Evolutionary conservation across 139 green algal species (phyloP).

Genomic region (Chlamydomonas eustigma): DNA sequence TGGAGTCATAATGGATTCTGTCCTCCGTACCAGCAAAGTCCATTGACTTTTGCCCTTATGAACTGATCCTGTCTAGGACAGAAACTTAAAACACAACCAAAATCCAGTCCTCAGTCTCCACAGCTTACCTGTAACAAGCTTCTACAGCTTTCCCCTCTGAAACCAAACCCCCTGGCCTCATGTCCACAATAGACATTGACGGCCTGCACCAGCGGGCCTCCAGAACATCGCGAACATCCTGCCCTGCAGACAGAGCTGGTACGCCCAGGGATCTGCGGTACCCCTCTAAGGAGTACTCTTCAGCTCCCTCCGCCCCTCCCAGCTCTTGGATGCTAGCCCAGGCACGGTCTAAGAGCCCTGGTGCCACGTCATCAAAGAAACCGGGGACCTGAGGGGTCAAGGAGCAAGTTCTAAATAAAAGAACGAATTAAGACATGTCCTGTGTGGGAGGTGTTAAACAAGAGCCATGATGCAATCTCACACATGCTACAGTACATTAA

Average conservation of each 20-base stretch:
- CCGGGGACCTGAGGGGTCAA: slow-evolving; percentile 33
- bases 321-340: slow-evolving; percentile 28
- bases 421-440: background rate
- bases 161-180: slow-evolving; percentile 42
- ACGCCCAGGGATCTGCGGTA: slow-evolving; percentile 37
- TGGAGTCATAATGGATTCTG: too few species aligned
- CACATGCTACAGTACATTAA: too few species aligned
- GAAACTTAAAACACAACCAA: too few species aligned
- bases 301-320: background rate
- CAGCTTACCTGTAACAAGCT: slow-evolving; percentile 30
- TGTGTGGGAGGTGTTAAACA: background rate
- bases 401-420: background rate
- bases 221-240: slow-evolving; percentile 69
- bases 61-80: too few species aligned
- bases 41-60: too few species aligned
- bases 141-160: background rate
- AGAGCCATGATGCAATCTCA: too few species aligned
- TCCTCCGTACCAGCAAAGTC: too few species aligned
- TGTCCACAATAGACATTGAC: slow-evolving; percentile 81
- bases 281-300: slow-evolving; percentile 62
- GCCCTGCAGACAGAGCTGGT: slow-evolving; percentile 41
- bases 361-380: slow-evolving; percentile 79
- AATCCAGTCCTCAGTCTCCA: too few species aligned
- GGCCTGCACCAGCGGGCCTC: slow-evolving; percentile 83
- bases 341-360: slow-evolving; percentile 60